Percentiles rank a stretch among this genome's conserved stretches.
Conservation (phyloP, 2,329 filamentous ascomycete species). For the Corynespora cassiicola region DNA sequence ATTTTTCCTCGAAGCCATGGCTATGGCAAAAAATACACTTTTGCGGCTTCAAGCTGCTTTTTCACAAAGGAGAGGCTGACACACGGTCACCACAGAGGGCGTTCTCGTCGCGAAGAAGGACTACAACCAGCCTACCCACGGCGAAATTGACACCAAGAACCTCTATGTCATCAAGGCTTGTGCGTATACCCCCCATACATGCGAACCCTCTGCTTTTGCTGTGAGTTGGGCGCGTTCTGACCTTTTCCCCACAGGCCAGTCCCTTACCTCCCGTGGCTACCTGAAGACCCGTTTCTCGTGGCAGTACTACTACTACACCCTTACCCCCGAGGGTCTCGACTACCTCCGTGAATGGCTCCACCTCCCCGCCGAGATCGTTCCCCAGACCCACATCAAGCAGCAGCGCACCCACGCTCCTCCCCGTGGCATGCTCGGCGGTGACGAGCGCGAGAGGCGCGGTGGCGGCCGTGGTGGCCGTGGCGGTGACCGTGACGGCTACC, state of each 20-base stretch:
- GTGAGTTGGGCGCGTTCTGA: slow-evolving; percentile 15
- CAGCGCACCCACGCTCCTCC: slow-evolving; percentile 98
- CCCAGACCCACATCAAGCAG: slow-evolving; percentile 99
- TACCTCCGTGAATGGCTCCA: slow-evolving; percentile 99
- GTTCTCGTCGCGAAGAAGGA: slow-evolving; percentile 98
- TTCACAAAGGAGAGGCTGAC: slow-evolving; percentile 49
- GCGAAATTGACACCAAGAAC: slow-evolving; percentile 99
- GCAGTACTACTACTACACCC: slow-evolving; percentile 90
- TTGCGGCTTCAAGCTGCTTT: slow-evolving; percentile 40
- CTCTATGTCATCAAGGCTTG: slow-evolving; percentile 98
- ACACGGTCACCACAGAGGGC: slow-evolving; percentile 64
- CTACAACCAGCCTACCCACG: slow-evolving; percentile 97
- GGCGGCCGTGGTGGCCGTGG: slow-evolving; percentile 65
- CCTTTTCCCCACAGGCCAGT: slow-evolving; percentile 66
- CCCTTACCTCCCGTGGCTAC: slow-evolving; percentile 95
- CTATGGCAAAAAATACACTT: slow-evolving; percentile 45
- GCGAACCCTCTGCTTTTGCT: background rate
- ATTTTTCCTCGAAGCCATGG: slow-evolving; percentile 41
- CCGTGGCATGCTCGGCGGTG: slow-evolving; percentile 91
- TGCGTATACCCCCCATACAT: slow-evolving; percentile 25
- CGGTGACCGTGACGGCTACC: slow-evolving; percentile 82
- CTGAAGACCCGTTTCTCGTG: slow-evolving; percentile 99
- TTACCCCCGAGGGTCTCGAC: slow-evolving; percentile 99
- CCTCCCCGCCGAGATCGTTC: slow-evolving; percentile 98
- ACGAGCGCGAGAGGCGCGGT: slow-evolving; percentile 83